Base-by-base conservation (phyloP, 75 land plant genomes). In the Larix kaempferi region DNA sequence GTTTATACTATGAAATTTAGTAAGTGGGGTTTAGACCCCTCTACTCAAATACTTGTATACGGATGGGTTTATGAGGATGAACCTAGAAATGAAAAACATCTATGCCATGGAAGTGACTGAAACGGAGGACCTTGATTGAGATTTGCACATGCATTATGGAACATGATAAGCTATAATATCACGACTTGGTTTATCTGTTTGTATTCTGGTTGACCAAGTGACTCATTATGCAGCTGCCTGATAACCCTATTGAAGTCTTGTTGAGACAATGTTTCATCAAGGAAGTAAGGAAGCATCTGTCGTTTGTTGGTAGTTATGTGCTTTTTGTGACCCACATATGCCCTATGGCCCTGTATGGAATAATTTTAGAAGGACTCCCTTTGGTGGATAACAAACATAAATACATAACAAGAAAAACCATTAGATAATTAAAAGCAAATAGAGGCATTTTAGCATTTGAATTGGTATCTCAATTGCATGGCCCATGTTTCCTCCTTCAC, bases 401-500 rank as follows among this genome's bases (percentile, higher is more conserved):
- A 0, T 29, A 29, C 71, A 17, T 12, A 66, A 66, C 26, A 25
- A 25, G 1, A 41, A 19, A 33, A 23, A 12, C 0, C 23, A 6
- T 5, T 22, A 49, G 4, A n/a, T 11, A 41, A n/a, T 15, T 8
- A 11, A 33, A 21, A 25, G 77, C 5, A 29, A 29, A 29, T 29
- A 29, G 0, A 29, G 1, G 33, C 1, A 0, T 29, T 29, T 29
- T 29, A 29, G 0, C 33, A 0, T 29, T 12, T 15, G 64, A 27
- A 55, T 12, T 44, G 4, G 15, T 79, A 82, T 94, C 94, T 91
- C 86, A 75, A 94, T 75, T 6, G 91, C 87, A 67, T 81, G 88
- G 67, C 88, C 94, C 88, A 95, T 91, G 86, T 95, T 93, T 62
- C 96, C 95, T 15, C 96, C 98, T n/a, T n/a, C n/a, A n/a, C n/a